Percentiles rank a stretch among this genome's conserved stretches.
Conservation (phyloP, 257 asterid genomes). For the Solanum bukasovii region DNA sequence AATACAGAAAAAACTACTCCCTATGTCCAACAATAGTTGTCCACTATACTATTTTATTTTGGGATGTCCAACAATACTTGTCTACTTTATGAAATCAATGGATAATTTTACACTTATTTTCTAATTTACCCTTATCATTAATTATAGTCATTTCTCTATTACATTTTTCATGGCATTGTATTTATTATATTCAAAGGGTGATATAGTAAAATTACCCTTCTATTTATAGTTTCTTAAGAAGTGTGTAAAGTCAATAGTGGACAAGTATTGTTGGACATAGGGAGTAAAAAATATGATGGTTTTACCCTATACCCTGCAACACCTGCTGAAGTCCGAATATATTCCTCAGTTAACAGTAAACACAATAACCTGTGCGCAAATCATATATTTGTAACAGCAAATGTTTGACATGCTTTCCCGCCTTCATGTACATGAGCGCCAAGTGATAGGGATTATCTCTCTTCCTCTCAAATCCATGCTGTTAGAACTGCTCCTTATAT, state of each 20-base stretch:
- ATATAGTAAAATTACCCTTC: no score
- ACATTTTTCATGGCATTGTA: neutral
- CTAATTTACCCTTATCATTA: neutral
- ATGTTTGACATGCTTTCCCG: neutral
- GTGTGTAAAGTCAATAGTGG: neutral
- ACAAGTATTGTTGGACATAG: neutral
- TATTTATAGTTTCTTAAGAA: no score
- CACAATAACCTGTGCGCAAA: neutral
- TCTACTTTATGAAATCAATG: neutral
- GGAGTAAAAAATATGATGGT: neutral
- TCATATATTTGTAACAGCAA: neutral
- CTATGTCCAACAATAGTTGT: neutral
- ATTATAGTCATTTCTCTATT: no score
- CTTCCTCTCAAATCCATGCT: neutral
- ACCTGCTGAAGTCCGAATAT: neutral
- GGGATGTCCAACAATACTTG: neutral
- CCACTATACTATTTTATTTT: neutral
- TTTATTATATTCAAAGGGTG: no score
- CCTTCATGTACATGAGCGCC: neutral
- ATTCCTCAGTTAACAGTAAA: neutral
- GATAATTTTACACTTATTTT: neutral
- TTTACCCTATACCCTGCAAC: neutral
- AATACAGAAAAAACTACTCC: neutral
- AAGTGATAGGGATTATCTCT: neutral
- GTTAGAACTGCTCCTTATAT: neutral